phyloP scores from a whole-genome alignment of 441 rosid species.

The Daphne laureola region DNA sequence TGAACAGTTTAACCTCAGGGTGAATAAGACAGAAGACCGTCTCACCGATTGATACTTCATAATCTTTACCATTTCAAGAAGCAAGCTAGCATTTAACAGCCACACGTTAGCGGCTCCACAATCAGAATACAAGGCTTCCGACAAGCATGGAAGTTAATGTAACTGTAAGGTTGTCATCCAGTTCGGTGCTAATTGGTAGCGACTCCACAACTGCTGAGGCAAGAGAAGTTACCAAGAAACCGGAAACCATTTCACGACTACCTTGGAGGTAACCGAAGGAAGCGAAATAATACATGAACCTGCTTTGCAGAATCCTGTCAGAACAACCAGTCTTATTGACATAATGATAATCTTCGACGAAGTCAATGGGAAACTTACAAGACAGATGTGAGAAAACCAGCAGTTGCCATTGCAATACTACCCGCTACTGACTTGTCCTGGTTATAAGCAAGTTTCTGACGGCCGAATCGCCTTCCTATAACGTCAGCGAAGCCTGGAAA shows the following conservation, averaged over 20 bases:
- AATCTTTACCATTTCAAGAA: not conserved
- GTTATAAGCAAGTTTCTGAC: constrained; percentile 64
- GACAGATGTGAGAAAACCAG: constrained; percentile 63
- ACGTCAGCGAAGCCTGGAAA: constrained; percentile 73
- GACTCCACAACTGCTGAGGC: constrained; percentile 77
- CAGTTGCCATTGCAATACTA: constrained; percentile 54
- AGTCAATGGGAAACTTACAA: constrained; percentile 24
- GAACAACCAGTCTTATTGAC: not conserved
- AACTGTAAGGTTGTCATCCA: constrained; percentile 86
- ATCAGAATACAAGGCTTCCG: constrained; percentile 48
- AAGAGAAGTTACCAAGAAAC: constrained; percentile 56
- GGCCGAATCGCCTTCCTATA: constrained; percentile 59
- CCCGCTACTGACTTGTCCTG: constrained; percentile 66
- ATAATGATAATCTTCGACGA: not conserved
- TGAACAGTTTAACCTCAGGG: too few relatives aligned
- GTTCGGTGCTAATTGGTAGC: constrained; percentile 64
- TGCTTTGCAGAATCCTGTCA: constrained; percentile 18
- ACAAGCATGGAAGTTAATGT: constrained; percentile 55
- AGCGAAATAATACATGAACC: constrained; percentile 66
- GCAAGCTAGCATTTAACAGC: too few relatives aligned
- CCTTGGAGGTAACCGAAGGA: constrained; percentile 50
- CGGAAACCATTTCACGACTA: constrained; percentile 42
- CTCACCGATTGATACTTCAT: not conserved
- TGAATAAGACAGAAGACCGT: too few relatives aligned
- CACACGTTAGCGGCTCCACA: not conserved